A percentile compares a stretch with the other conserved stretches of the same genome.
phyloP scores from a whole-genome alignment of 2,329 filamentous ascomycete species.

The Botrytis paeoniae region DNA sequence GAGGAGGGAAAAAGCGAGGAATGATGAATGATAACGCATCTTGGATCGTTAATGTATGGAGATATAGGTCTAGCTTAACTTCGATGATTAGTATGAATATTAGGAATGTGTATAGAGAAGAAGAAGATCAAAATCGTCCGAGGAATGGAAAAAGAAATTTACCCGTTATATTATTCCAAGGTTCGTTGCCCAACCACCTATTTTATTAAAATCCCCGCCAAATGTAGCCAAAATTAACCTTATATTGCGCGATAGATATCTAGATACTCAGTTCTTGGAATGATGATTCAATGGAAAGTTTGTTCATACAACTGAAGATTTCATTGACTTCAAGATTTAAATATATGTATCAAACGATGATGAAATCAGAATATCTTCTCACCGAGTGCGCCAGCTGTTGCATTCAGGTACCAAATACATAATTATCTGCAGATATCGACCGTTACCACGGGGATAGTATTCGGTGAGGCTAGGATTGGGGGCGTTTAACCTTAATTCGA shows the following conservation, averaged over 20 bases:
- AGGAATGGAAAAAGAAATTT: not conserved
- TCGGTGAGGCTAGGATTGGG: not conserved
- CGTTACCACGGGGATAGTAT: not conserved
- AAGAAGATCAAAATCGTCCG: not conserved
- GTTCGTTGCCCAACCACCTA: slow-evolving; percentile 14
- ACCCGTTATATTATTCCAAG: slow-evolving; percentile 7
- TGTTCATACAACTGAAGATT: not conserved
- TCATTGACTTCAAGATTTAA: not conserved
- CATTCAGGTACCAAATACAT: not conserved
- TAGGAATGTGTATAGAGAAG: not conserved
- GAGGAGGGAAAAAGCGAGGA: slow-evolving; percentile 13
- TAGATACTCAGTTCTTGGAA: not conserved
- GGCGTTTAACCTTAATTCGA: not conserved
- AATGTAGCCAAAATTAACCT: not conserved
- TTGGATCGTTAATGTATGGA: not conserved
- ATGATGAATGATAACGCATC: slow-evolving; percentile 11
- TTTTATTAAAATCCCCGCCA: slow-evolving; percentile 5
- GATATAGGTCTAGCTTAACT: not conserved
- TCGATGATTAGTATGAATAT: not conserved
- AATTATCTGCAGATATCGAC: not conserved
- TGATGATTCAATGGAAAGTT: not conserved
- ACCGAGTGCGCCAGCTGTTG: slow-evolving; percentile 6
- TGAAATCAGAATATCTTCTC: not conserved
- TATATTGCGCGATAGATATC: not conserved
- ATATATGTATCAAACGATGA: not conserved